phyloP scores from a whole-genome alignment of 2,329 filamentous ascomycete genomes.

The Monilinia polystroma region DNA sequence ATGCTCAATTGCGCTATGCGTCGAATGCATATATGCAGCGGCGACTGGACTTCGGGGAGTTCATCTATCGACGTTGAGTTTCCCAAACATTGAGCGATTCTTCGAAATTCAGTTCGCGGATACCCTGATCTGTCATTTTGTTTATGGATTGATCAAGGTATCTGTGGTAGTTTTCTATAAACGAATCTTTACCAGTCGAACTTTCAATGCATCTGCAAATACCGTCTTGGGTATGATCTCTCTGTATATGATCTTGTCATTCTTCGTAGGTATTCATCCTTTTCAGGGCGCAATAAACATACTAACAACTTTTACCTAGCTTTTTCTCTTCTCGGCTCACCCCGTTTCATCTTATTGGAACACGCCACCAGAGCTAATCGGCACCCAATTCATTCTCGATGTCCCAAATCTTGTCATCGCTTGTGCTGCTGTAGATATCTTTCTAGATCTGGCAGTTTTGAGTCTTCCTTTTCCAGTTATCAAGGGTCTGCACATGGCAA shows the following conservation, averaged over 20 bases:
- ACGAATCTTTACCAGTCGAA: background rate
- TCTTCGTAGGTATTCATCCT: too few species aligned
- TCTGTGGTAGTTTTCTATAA: background rate
- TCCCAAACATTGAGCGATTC: slow-evolving; percentile 9
- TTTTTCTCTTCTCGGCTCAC: too few species aligned
- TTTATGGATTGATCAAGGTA: background rate
- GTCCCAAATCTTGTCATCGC: background rate
- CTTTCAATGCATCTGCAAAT: too few species aligned
- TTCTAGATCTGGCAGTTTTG: background rate
- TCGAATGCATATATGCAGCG: slow-evolving; percentile 14
- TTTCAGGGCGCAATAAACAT: too few species aligned
- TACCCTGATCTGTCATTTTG: background rate
- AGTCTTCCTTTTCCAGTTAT: background rate
- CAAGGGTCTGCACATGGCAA: background rate
- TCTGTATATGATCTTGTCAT: too few species aligned
- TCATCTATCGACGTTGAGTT: slow-evolving; percentile 4
- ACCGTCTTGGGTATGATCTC: too few species aligned
- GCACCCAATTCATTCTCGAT: too few species aligned
- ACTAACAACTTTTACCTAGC: too few species aligned
- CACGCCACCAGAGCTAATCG: too few species aligned
- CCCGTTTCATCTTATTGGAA: too few species aligned
- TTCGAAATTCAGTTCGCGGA: slow-evolving; percentile 7
- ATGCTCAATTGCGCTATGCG: slow-evolving; percentile 1
- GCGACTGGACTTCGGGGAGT: slow-evolving; percentile 15
- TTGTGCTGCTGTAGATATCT: background rate